Evolutionary conservation across 2,329 filamentous ascomycete species (phyloP).

Genomic region (Diaporthe humulicola): DNA sequence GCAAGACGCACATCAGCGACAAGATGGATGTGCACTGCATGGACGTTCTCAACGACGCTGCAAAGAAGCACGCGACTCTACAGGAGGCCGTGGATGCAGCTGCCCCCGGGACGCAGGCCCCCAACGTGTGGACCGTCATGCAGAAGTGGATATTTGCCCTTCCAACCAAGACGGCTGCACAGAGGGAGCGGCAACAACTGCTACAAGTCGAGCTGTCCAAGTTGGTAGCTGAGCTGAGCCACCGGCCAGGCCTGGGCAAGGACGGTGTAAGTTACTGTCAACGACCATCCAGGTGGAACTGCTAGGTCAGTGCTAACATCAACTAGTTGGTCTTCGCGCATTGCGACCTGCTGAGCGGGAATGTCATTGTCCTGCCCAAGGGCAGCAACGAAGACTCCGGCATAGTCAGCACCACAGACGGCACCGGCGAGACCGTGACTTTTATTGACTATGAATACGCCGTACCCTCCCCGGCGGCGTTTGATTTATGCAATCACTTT

Average conservation of each 20-base stretch:
- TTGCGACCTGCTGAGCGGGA: slow-evolving; percentile 95
- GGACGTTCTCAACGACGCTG: slow-evolving; percentile 43
- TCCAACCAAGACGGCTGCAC: slow-evolving; percentile 77
- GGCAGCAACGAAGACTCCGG: slow-evolving; percentile 41
- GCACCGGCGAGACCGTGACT: slow-evolving; percentile 67
- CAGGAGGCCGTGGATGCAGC: slow-evolving; percentile 62
- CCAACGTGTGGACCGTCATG: slow-evolving; percentile 95
- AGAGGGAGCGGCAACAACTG: slow-evolving; percentile 74
- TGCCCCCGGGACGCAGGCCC: slow-evolving; percentile 77
- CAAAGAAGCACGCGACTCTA: slow-evolving; percentile 51
- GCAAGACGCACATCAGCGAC: slow-evolving; percentile 54
- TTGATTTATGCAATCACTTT: slow-evolving; percentile 98
- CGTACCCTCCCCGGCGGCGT: slow-evolving; percentile 91
- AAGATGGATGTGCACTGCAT: slow-evolving; percentile 44
- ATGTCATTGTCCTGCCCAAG: slow-evolving; percentile 85
- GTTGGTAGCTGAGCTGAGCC: slow-evolving; percentile 78
- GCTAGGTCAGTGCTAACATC: neutral
- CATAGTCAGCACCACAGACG: slow-evolving; percentile 45
- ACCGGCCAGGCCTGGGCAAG: slow-evolving; percentile 81
- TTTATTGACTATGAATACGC: slow-evolving; percentile 99
- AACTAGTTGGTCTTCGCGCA: slow-evolving; percentile 88
- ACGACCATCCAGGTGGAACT: neutral
- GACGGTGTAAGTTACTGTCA: slow-evolving; percentile 72
- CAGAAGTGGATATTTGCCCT: slow-evolving; percentile 95
- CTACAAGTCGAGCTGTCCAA: slow-evolving; percentile 82